Conservation (phyloP, 2,329 filamentous ascomycete genomes). For the Sclerotinia sclerotiorum region DNA sequence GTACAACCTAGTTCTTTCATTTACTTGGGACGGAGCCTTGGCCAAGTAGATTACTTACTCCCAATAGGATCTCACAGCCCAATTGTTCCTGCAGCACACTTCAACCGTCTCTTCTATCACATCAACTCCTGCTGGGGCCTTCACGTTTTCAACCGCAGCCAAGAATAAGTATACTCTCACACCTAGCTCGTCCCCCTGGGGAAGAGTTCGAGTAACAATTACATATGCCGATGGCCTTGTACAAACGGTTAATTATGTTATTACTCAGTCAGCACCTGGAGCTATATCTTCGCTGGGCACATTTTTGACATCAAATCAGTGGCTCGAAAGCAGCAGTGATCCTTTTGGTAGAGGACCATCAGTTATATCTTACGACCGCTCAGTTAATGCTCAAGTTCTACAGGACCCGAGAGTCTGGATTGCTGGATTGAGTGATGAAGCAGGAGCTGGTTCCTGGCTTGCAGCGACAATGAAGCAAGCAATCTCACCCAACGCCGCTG, state of each 20-base stretch:
- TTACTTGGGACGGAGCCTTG: too few species aligned
- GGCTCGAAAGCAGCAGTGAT: constrained; percentile 52
- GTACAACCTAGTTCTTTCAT: too few species aligned
- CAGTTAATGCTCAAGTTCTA: constrained; percentile 45
- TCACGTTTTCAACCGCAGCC: constrained; percentile 41
- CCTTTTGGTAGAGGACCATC: constrained; percentile 56
- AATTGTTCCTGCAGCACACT: constrained; percentile 48
- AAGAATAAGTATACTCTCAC: constrained; percentile 46
- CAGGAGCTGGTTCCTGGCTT: constrained; percentile 55
- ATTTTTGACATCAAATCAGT: constrained; percentile 56
- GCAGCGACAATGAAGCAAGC: constrained; percentile 56
- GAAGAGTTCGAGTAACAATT: constrained; percentile 50
- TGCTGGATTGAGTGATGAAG: constrained; percentile 60
- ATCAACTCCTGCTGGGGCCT: constrained; percentile 43
- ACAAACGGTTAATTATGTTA: constrained; percentile 57
- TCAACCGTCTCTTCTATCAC: constrained; percentile 45
- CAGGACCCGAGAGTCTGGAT: constrained; percentile 57
- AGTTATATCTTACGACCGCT: constrained; percentile 58
- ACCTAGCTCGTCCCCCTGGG: constrained; percentile 48
- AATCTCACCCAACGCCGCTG: constrained; percentile 49
- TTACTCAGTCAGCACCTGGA: constrained; percentile 50
- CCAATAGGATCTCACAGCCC: constrained; percentile 44
- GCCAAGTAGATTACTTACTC: not conserved
- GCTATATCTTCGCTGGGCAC: constrained; percentile 49
- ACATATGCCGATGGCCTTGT: constrained; percentile 48